Evolutionary conservation across 2,329 filamentous ascomycete genomes (phyloP), one percentile per base, ranked within the genome.

Genomic region (Cladophialophora carrionii): DNA sequence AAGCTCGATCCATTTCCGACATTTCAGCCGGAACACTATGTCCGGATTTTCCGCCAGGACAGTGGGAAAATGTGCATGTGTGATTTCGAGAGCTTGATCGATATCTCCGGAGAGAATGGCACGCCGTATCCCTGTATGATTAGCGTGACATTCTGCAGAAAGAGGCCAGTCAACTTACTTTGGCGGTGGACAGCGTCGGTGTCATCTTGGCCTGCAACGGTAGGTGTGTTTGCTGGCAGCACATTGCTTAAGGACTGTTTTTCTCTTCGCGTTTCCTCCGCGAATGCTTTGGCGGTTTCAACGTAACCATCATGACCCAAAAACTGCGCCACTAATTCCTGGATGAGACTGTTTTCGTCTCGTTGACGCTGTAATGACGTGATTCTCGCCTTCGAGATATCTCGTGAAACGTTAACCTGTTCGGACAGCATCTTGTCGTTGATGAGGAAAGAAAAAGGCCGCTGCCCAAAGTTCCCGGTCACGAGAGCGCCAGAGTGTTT

Each of bases 1-100:
- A 89, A 99, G 94, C 77, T 99, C 95, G 66, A 98, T 89, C 76
- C 98, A 97, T 75, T 95, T 96, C 66, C 92, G 88, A 74, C 93
- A 97, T 70, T 89, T 87, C 56, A 99, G 81, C 64, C 88, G 90
- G 78, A 99, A 98, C 74, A 93, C 88, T 17, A 97, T 92, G 61
- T 92, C 87, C 61, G 91, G 87, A 73, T 96, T 92, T 24, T 91
- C 85, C 54, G 86, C 83, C 20, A 99, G 83, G 1, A 98, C 92
- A 26, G 85, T 83, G 4, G 91, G 90, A 72, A 97, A 99, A 73
- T 88, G 91, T 12, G 83, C 82, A 57, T 88, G 86, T 2, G 91
- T 96, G 72, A 89, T 85, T 75, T 92, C 90, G n/a, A 98, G 83
- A 0, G 94, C 94, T 71, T 85, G 87, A 77, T 98, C 95, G 65